These are phyloP conservation scores for Cylindrotheca closterium DNA, from an alignment of 108 stramenopile species.

Conservation along the genomic window DNA sequence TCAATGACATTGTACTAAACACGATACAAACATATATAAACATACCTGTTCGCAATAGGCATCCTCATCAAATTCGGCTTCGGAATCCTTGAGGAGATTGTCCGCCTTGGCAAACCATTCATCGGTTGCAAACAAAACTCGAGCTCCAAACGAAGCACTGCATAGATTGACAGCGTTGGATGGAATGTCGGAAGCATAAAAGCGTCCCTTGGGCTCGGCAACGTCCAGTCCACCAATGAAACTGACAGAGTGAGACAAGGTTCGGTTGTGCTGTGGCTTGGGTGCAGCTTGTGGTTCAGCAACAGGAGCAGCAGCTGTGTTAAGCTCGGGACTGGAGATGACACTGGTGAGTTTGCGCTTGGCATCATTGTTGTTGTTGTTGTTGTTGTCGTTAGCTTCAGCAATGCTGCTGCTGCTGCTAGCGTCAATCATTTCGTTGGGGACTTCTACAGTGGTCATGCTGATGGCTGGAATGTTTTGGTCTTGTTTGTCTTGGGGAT, in stretches of 20 bases:
- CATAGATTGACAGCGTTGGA: constrained; percentile 5
- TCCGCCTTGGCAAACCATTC: constrained; percentile 92
- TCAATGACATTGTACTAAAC: background rate
- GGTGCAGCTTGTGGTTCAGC: no score
- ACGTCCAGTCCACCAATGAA: constrained; percentile 21
- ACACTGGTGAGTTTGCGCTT: no score
- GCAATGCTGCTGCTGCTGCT: no score
- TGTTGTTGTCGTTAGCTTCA: no score
- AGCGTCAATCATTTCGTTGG: no score
- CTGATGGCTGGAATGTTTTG: no score
- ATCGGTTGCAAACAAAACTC: constrained; percentile 82
- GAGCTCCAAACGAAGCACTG: constrained; percentile 21
- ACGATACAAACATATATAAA: background rate
- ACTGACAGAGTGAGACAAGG: constrained; percentile 15
- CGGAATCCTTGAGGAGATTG: constrained; percentile 59
- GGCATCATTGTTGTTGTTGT: no score
- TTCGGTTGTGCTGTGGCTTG: no score
- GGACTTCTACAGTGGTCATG: no score
- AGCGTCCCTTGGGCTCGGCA: background rate
- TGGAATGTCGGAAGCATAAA: constrained; percentile 1
- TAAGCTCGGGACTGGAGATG: no score
- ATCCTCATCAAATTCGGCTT: constrained; percentile 77
- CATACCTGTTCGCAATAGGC: constrained; percentile 67
- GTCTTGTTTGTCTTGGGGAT: no score
- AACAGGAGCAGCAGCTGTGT: no score